Evolutionary conservation across 2,329 filamentous ascomycete species (phyloP), one percentile per base, ranked within the genome.

Genomic region (Fusarium odoratissimum): DNA sequence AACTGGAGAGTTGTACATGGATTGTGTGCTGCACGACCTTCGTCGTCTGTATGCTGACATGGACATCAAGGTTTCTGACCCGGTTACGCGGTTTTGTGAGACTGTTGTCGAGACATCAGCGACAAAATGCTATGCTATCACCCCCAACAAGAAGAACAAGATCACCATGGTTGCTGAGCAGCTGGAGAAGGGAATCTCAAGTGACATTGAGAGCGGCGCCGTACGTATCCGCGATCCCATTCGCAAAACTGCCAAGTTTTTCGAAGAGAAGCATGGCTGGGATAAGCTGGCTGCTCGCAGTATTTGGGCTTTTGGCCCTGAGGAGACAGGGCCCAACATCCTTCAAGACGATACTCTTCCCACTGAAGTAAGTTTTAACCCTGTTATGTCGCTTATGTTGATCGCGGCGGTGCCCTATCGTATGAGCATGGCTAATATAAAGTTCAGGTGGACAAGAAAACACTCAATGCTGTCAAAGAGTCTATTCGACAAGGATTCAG

Each of bases 91-190:
- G 52, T 99, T 99, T 86, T 98, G 95, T 83, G 96, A 99, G 84
- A 99, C 96, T 1, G 95, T 98, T 31, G 95, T 97, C 41, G 96
- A 99, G 82, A 97, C 96, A 75, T 98, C 95, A 23, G 95, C 95
- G 25, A 98, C 97, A 67, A 98, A 98, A 84, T 99, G 96, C 84
- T 99, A 98, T 81, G 95, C 96, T 28, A 91, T 97, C 76, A 98
- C 96, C 5, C 96, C 96, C 5, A 99, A 99, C 85, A 99, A 99
- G 85, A 98, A 98, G 86, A 99, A 99, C 86, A 97, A 97, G 82
- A 93, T 99, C 78, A 98, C 96, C 40, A 98, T 99, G 94, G 93
- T 98, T 64, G 96, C 96, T 7, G 96, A 99, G 81, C 95, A 96
- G 38, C 86, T 99, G 19, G 96, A 99, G 75, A 93, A 97, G 76